Evolutionary conservation across 352 stramenopile species (phyloP).

Genomic region (Pelagophyceae sp.): DNA sequence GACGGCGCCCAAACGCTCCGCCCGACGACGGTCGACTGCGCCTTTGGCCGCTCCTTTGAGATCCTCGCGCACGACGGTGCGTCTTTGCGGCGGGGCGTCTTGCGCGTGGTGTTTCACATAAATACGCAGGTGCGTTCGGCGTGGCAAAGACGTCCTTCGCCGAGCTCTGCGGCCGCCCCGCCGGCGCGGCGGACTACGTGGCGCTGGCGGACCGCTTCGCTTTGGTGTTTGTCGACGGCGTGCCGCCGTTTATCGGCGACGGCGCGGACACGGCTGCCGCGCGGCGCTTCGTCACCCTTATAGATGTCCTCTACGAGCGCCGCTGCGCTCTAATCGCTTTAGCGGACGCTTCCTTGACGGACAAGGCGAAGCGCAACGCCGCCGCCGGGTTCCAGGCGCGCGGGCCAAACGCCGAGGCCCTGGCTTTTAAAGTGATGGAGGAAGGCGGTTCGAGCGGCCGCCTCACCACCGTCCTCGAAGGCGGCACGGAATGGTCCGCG

Average conservation of each 20-base stretch:
- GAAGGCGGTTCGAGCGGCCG: neutral
- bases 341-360: too few relatives aligned
- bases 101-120: too few relatives aligned
- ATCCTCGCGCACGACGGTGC: too few relatives aligned
- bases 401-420: too few relatives aligned
- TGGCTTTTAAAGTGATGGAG: neutral
- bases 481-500: neutral
- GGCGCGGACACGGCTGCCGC: constrained; percentile 80
- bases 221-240: constrained; percentile 77
- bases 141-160: constrained; percentile 90
- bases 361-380: too few relatives aligned
- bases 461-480: neutral
- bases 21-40: neutral
- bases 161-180: constrained; percentile 84
- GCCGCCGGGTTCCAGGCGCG: too few relatives aligned
- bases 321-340: neutral
- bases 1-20: neutral
- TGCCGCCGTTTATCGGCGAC: constrained; percentile 73
- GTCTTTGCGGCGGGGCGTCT: too few relatives aligned
- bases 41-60: neutral
- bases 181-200: constrained; percentile 91
- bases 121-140: too few relatives aligned
- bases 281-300: constrained; percentile 84
- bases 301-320: constrained; percentile 89
- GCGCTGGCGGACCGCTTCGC: constrained; percentile 78